Evolutionary conservation across 805 yeast genomes (phyloP).

Genomic region (Ogataea allantospora): DNA sequence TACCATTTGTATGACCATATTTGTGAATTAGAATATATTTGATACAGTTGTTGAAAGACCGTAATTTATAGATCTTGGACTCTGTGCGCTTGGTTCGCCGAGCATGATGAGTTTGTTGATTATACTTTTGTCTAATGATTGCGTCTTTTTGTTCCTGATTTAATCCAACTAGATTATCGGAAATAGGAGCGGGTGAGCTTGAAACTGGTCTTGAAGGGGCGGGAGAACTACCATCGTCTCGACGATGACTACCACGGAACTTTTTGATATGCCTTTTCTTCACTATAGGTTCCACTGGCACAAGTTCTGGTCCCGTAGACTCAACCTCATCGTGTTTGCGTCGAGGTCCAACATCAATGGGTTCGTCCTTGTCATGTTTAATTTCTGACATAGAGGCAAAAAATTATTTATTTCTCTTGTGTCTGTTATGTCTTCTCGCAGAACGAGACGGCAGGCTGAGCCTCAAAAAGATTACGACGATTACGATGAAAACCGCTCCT

Average conservation of each 20-base stretch:
- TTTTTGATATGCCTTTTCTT: conserved; percentile 25
- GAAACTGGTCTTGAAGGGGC: background rate
- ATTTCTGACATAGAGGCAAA: conserved; percentile 2
- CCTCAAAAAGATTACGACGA: conserved; percentile 23
- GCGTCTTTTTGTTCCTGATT: conserved; percentile 48
- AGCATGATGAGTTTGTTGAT: conserved; percentile 73
- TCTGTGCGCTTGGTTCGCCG: conserved; percentile 59
- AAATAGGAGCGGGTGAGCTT: conserved; percentile 11
- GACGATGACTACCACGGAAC: conserved; percentile 3
- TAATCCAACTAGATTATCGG: conserved; percentile 32
- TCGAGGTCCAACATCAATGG: conserved; percentile 19
- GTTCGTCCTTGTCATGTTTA: conserved; percentile 11
- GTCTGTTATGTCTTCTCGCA: conserved; percentile 29
- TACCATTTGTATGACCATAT: conserved; percentile 51
- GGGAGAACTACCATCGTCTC: background rate
- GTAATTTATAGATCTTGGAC: conserved; percentile 81
- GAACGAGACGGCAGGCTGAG: conserved; percentile 30
- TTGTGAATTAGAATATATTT: conserved; percentile 82
- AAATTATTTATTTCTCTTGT: conserved; percentile 1
- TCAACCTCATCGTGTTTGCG: background rate
- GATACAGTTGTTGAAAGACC: conserved; percentile 89
- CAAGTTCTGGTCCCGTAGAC: background rate
- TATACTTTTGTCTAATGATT: conserved; percentile 80
- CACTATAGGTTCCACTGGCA: conserved; percentile 11
- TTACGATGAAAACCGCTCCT: conserved; percentile 16